Evolutionary conservation across 2,329 filamentous ascomycete genomes (phyloP), one percentile per base, ranked within the genome.

Genomic region (Paracoccidioides brasiliensis): DNA sequence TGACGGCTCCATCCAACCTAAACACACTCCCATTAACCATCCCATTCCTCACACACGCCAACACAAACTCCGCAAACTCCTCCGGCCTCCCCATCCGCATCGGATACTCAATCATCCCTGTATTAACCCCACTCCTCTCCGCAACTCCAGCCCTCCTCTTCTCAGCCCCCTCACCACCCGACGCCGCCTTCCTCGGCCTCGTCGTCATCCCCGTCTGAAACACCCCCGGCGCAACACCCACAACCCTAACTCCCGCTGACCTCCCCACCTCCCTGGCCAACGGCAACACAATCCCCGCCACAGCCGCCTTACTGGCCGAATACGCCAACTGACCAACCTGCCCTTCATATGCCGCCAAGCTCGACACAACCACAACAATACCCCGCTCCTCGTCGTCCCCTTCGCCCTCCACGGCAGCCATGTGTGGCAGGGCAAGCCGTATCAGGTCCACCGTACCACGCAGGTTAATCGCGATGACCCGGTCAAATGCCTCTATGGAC

Each of bases 401-500:
- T 53, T 55, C 55, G 5, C 57, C 56, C 33, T 59, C 52, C 45
- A 60, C 59, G 4, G 58, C 54, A 2, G 60, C 60, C 49, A 64
- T 55, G 50, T 63, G 62, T 15, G 63, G 63, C 30, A 64, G 40
- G 14, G 55, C 55, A n/a, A 62, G 55, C 28, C 63, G 58, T 52
- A 64, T 62, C 15, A 64, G 52, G 30, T 64, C 63, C 12, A 64
- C 61, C 6, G 62, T 64, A 43, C 63, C 63, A 22, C 62, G 58
- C n/a, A 64, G 51, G 44, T 64, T 64, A 51, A 64, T 67, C 52
- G 70, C 64, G 59, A 83, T 80, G 10, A 81, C 78, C 12, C 69
- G 67, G 57, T 81, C 74, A 60, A 83, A 84, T 6, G 78, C 79
- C 37, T 79, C 73, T 1, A 76, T 78, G 53, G 83, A 83, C 60